Percentiles rank a stretch among this genome's conserved stretches.
Conservation (phyloP, 164 flowering plant genomes). For the Buxus sempervirens region DNA sequence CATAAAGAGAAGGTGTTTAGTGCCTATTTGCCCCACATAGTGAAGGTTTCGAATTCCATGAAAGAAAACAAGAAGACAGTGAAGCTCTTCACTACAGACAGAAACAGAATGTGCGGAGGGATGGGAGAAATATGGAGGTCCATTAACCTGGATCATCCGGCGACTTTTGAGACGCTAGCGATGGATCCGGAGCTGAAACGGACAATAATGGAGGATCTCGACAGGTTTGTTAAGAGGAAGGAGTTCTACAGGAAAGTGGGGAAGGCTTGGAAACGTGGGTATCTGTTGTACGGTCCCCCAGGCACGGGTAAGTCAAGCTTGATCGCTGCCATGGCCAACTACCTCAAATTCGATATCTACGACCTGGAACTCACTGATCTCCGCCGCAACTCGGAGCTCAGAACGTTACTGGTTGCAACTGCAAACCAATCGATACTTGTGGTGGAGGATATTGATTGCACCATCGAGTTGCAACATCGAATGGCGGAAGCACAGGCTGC, state of each 20-base stretch:
- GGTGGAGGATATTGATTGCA: constrained; percentile 59
- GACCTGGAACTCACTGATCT: constrained; percentile 56
- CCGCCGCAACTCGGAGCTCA: constrained; percentile 45
- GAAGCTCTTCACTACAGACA: constrained; percentile 34
- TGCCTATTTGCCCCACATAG: constrained; percentile 28
- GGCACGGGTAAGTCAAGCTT: constrained; percentile 76
- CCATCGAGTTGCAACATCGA: constrained; percentile 28
- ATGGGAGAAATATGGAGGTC: constrained; percentile 28
- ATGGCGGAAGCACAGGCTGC: neutral
- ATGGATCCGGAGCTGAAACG: constrained; percentile 48
- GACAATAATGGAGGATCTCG: constrained; percentile 48
- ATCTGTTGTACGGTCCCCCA: constrained; percentile 66
- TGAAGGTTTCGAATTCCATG: constrained; percentile 18
- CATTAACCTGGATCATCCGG: constrained; percentile 48
- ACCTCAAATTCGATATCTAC: constrained; percentile 54
- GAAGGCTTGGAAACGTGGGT: constrained; percentile 74
- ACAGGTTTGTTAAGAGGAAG: constrained; percentile 39
- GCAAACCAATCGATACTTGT: constrained; percentile 51
- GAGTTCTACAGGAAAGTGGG: constrained; percentile 57
- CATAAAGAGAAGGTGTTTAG: constrained; percentile 31
- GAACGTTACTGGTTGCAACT: constrained; percentile 41
- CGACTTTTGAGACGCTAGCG: constrained; percentile 56
- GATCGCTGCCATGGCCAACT: constrained; percentile 76
- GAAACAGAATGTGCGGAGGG: constrained; percentile 16
- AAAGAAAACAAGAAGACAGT: constrained; percentile 21